phyloP scores from a whole-genome alignment of 345 rosid species.

The Streptanthus diversifolius region DNA sequence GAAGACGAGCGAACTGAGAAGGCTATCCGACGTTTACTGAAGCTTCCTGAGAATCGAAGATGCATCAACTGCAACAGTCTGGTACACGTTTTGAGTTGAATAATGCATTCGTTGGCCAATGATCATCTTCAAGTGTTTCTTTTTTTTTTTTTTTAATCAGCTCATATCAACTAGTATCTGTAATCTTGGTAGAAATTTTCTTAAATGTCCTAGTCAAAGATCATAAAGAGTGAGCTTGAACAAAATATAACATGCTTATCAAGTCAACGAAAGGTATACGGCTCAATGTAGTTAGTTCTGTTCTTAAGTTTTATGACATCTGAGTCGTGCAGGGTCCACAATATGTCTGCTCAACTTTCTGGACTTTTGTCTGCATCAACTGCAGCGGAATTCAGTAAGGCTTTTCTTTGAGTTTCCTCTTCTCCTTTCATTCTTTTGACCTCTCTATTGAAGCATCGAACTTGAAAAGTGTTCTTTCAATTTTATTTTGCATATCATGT shows the following conservation, averaged over 20 bases:
- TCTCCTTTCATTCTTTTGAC: not conserved
- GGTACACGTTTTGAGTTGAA: slow-evolving; percentile 38
- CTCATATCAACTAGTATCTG: not conserved
- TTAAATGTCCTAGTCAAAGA: not conserved
- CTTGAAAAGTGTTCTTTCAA: not conserved
- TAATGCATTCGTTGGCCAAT: not conserved
- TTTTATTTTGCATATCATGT: not conserved
- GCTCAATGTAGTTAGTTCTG: not conserved
- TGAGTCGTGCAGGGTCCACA: slow-evolving; percentile 75
- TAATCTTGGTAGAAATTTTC: not conserved
- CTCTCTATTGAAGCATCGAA: not conserved
- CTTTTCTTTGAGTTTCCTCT: not conserved
- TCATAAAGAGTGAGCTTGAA: not conserved
- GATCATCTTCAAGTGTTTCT: not conserved
- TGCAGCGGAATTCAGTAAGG: slow-evolving; percentile 90
- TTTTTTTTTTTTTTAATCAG: not conserved
- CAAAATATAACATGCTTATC: not conserved
- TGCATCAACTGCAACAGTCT: slow-evolving; percentile 82
- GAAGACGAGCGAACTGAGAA: slow-evolving; percentile 70
- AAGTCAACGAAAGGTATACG: not conserved
- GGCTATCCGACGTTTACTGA: slow-evolving; percentile 64
- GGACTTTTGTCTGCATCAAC: slow-evolving; percentile 77
- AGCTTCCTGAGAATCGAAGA: slow-evolving; percentile 70
- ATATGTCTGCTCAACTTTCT: slow-evolving; percentile 88
- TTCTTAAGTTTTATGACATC: not conserved